A percentile compares a stretch with the other conserved stretches of the same genome.
Evolutionary conservation across 768 basidiomycete genomes (phyloP).

Genomic region (Cyathus striatus): DNA sequence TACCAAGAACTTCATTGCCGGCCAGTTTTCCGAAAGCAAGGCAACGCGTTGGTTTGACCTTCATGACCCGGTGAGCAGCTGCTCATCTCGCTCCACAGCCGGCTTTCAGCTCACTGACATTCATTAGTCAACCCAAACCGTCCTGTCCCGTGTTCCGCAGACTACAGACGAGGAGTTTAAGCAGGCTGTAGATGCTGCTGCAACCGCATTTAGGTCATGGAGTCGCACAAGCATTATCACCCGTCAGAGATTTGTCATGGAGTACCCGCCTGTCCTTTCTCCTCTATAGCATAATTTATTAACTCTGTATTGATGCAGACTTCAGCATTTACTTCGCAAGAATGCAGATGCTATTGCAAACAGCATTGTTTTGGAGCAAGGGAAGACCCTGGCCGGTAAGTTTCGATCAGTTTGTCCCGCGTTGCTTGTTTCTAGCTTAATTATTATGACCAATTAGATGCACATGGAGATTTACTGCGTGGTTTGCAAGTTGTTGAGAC

Average conservation of each 20-base stretch:
- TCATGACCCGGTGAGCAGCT: slow-evolving; percentile 70
- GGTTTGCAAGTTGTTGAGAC: slow-evolving; percentile 88
- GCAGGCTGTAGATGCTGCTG: slow-evolving; percentile 78
- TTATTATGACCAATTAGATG: slow-evolving; percentile 69
- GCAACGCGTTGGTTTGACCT: slow-evolving; percentile 80
- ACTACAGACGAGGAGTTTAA: slow-evolving; percentile 79
- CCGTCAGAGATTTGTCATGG: slow-evolving; percentile 83
- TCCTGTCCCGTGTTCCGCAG: slow-evolving; percentile 88
- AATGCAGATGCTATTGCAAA: slow-evolving; percentile 82
- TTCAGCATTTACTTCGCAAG: slow-evolving; percentile 82
- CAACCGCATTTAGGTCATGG: slow-evolving; percentile 86
- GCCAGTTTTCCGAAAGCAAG: slow-evolving; percentile 83
- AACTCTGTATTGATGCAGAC: slow-evolving; percentile 35
- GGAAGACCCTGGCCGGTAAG: slow-evolving; percentile 83
- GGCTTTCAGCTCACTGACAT: too few species aligned
- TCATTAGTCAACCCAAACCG: slow-evolving; percentile 78
- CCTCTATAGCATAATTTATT: background rate
- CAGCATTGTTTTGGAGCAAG: slow-evolving; percentile 93
- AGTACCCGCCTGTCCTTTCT: slow-evolving; percentile 47
- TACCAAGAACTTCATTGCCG: slow-evolving; percentile 90
- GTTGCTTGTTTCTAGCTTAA: too few species aligned
- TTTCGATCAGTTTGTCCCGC: too few species aligned
- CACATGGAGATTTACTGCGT: slow-evolving; percentile 90
- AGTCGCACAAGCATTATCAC: slow-evolving; percentile 78
- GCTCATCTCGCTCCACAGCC: too few species aligned